Percentiles rank a stretch among this genome's conserved stretches.
phyloP scores from a whole-genome alignment of 306 rosid species.

The Sesbania bispinosa region DNA sequence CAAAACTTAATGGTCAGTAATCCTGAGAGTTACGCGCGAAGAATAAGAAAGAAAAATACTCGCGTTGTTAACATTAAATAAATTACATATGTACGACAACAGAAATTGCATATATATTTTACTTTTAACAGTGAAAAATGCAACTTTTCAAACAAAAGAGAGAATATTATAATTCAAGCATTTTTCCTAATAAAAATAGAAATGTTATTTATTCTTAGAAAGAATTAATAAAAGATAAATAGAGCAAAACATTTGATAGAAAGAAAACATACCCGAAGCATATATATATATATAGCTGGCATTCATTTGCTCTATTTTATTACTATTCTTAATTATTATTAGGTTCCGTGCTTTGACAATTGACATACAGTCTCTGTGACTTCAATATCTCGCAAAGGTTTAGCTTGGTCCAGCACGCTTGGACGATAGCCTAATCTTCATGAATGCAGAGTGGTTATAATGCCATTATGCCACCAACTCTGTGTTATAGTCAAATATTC shows the following conservation, averaged over 20 bases:
- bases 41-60: too few species aligned
- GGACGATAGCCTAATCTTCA: slow-evolving; percentile 3
- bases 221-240: neutral
- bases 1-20: too few species aligned
- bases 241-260: neutral
- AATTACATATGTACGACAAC: too few species aligned
- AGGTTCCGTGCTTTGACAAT: neutral
- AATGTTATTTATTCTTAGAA: neutral
- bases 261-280: neutral
- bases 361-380: neutral
- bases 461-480: slow-evolving; percentile 10
- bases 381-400: neutral
- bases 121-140: too few species aligned
- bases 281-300: too few species aligned
- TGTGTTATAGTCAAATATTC: neutral
- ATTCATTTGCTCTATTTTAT: neutral
- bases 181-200: neutral
- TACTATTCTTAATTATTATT: neutral
- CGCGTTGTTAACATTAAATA: too few species aligned
- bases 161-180: too few species aligned
- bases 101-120: too few species aligned
- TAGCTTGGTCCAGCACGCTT: slow-evolving; percentile 17
- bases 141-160: too few species aligned
- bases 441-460: neutral
- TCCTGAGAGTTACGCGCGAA: too few species aligned